Conservation (phyloP, 2,329 filamentous ascomycete genomes). For the Scolecobasidium constrictum region DNA sequence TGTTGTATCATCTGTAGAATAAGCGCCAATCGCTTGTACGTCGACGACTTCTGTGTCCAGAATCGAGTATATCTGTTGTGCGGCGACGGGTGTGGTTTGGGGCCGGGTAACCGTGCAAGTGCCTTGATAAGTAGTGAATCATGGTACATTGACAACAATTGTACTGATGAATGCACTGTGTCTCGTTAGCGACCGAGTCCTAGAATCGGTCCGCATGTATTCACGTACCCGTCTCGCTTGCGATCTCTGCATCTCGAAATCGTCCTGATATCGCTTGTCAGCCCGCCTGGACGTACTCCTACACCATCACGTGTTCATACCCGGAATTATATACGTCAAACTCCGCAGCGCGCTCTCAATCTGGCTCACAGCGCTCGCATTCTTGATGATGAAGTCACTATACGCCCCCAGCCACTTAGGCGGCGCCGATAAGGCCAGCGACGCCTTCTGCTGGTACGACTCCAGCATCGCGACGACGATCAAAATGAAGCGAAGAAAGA, state of each 20-base stretch:
- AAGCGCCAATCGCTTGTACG: constrained; percentile 74
- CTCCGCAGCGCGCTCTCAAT: constrained; percentile 90
- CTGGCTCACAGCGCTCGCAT: constrained; percentile 84
- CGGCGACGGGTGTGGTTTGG: constrained; percentile 41
- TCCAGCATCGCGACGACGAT: constrained; percentile 2
- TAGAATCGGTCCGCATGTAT: constrained; percentile 5
- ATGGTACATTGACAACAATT: constrained; percentile 86
- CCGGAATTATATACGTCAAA: constrained; percentile 91
- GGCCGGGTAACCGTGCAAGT: constrained; percentile 43
- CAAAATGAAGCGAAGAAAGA: not conserved
- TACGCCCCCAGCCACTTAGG: constrained; percentile 62
- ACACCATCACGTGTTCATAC: constrained; percentile 36
- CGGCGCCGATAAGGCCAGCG: constrained; percentile 45
- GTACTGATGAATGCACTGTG: constrained; percentile 70
- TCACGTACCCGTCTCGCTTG: constrained; percentile 69
- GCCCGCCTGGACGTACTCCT: too few species aligned
- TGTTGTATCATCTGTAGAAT: constrained; percentile 86
- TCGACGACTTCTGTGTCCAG: constrained; percentile 48
- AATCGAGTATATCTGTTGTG: constrained; percentile 55
- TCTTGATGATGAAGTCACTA: constrained; percentile 87
- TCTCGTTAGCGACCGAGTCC: constrained; percentile 13
- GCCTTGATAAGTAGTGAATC: constrained; percentile 69
- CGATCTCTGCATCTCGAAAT: constrained; percentile 85
- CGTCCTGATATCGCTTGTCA: too few species aligned
- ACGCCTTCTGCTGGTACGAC: constrained; percentile 12